These are phyloP conservation scores for Sanghuangporus baumii DNA, from an alignment of 1,284 basidiomycete genomes.

Conservation along the genomic window DNA sequence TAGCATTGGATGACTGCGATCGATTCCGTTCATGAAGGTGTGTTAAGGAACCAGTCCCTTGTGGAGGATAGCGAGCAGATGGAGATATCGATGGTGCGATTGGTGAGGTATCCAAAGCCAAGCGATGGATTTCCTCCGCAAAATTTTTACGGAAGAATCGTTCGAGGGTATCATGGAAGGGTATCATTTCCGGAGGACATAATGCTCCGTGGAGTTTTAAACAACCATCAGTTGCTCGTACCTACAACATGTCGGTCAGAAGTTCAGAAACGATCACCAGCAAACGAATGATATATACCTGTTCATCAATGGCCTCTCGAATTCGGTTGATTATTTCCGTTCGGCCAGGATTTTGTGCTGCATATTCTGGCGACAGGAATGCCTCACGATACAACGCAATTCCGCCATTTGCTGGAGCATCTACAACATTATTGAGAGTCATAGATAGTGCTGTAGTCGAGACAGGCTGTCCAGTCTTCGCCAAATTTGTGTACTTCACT, in stretches of 20 bases:
- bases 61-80: conserved; percentile 35
- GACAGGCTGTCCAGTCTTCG: conserved; percentile 67
- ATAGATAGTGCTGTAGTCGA: conserved; percentile 85
- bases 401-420: conserved; percentile 74
- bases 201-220: conserved; percentile 78
- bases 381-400: conserved; percentile 72
- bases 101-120: conserved; percentile 39
- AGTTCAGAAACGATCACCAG: background rate
- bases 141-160: conserved; percentile 90
- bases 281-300: conserved; percentile 44
- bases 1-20: conserved; percentile 25
- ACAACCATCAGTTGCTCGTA: conserved; percentile 77
- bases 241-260: conserved; percentile 37
- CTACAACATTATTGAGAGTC: conserved; percentile 83
- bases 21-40: conserved; percentile 17
- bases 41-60: conserved; percentile 35
- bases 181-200: conserved; percentile 81
- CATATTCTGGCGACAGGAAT: conserved; percentile 74
- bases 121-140: conserved; percentile 75
- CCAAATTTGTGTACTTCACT: conserved; percentile 68
- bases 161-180: conserved; percentile 88
- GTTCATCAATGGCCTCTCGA: conserved; percentile 72
- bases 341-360: conserved; percentile 65
- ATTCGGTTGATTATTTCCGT: conserved; percentile 67
- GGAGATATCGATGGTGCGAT: conserved; percentile 23